phyloP scores from a whole-genome alignment of 208 protist genomes.

The Angomonas ambiguus region DNA sequence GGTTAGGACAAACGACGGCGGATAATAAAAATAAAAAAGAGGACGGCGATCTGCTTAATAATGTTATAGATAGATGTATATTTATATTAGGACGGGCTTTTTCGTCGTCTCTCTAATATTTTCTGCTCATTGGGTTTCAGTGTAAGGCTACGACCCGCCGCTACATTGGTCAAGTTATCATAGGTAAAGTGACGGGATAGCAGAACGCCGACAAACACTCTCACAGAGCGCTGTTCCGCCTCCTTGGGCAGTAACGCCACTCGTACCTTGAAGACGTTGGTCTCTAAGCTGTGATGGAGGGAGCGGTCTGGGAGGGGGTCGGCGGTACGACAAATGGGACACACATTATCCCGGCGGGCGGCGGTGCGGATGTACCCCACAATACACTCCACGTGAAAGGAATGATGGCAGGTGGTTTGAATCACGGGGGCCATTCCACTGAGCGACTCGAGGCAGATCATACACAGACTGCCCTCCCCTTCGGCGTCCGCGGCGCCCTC shows the following conservation, averaged over 20 bases:
- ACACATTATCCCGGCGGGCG: conserved; percentile 21
- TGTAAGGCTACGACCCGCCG: conserved; percentile 30
- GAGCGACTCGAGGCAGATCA: conserved; percentile 42
- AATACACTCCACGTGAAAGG: conserved; percentile 66
- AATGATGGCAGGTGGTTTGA: conserved; percentile 52
- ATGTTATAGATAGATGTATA: too few species aligned
- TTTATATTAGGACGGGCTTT: neutral
- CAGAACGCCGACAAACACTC: conserved; percentile 38
- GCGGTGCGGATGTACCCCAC: conserved; percentile 34
- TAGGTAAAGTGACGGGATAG: conserved; percentile 32
- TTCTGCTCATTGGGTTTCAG: conserved; percentile 2
- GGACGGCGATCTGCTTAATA: too few species aligned
- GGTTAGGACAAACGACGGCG: too few species aligned
- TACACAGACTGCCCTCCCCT: conserved; percentile 42
- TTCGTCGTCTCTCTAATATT: neutral
- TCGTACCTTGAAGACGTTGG: conserved; percentile 32
- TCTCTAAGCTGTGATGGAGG: conserved; percentile 11
- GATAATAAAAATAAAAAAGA: too few species aligned
- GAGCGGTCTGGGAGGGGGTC: conserved; percentile 37
- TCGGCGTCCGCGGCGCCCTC: neutral
- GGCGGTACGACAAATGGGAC: conserved; percentile 50
- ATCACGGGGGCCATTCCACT: conserved; percentile 31
- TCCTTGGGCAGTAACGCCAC: conserved; percentile 26
- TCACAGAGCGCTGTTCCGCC: conserved; percentile 14
- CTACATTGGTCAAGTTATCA: conserved; percentile 49